These are phyloP conservation scores for Camellia granthamiana DNA, from an alignment of 148 eudicot genomes.

Conservation along the genomic window DNA sequence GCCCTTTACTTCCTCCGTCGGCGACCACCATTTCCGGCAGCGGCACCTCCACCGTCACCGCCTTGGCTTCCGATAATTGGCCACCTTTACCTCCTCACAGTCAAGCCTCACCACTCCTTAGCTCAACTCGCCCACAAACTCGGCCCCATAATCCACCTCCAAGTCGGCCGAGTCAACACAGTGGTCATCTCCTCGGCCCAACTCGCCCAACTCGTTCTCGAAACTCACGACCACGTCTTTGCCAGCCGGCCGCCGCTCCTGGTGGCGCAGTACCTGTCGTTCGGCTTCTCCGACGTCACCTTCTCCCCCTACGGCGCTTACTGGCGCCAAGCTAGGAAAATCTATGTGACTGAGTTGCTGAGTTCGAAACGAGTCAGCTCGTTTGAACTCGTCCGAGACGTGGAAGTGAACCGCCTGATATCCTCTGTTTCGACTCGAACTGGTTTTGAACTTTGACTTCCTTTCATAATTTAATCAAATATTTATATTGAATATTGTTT, in stretches of 20 bases:
- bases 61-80: conserved; percentile 43
- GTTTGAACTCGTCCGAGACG: conserved; percentile 34
- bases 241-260: conserved; percentile 41
- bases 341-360: conserved; percentile 52
- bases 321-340: conserved; percentile 57
- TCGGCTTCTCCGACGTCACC: conserved; percentile 56
- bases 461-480: no score
- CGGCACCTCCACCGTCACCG: conserved; percentile 35
- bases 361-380: conserved; percentile 48
- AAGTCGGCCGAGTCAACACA: conserved; percentile 32
- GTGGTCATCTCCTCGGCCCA: conserved; percentile 37
- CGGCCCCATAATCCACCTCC: conserved; percentile 39
- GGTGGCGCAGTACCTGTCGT: conserved; percentile 43
- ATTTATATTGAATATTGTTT: no score
- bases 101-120: conserved; percentile 37
- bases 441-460: conserved; percentile 10
- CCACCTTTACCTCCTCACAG: conserved; percentile 41
- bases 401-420: conserved; percentile 36
- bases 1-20: background rate
- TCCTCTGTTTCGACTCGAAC: conserved; percentile 7
- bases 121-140: conserved; percentile 26
- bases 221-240: conserved; percentile 43
- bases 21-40: background rate
- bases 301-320: conserved; percentile 58
- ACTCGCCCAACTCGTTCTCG: conserved; percentile 40